These are phyloP conservation scores for Aspergillus alliaceus DNA, from an alignment of 2,329 filamentous ascomycete species.

Conservation along the genomic window DNA sequence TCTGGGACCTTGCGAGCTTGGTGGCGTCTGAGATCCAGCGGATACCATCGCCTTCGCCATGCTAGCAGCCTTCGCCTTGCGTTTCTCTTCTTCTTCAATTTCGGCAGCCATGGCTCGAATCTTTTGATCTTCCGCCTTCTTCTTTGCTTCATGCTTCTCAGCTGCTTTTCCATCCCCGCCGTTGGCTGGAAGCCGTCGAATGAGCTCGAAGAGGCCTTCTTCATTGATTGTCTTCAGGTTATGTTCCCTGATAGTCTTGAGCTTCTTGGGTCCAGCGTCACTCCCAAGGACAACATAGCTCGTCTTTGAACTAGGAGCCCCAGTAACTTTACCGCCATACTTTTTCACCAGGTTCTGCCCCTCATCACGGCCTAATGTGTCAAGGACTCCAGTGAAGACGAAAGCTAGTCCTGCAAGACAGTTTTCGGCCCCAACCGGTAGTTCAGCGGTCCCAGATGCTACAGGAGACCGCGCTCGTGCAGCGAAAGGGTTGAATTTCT, in stretches of 20 bases:
- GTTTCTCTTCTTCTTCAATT: constrained; percentile 79
- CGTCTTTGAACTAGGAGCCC: constrained; percentile 85
- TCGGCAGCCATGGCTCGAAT: constrained; percentile 76
- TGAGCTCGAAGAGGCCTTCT: constrained; percentile 84
- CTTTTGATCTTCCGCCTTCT: constrained; percentile 79
- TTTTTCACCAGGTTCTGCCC: constrained; percentile 83
- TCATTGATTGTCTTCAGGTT: constrained; percentile 92
- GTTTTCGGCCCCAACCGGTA: constrained; percentile 82
- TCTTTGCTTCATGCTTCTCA: constrained; percentile 80
- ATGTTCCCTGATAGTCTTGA: constrained; percentile 77
- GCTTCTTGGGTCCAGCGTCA: constrained; percentile 90
- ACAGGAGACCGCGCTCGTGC: constrained; percentile 63
- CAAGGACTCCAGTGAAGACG: constrained; percentile 89
- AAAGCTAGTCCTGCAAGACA: constrained; percentile 88
- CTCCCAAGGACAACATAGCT: constrained; percentile 87
- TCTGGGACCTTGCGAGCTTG: constrained; percentile 40
- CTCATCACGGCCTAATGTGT: constrained; percentile 79
- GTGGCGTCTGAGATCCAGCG: constrained; percentile 49
- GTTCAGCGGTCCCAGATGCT: constrained; percentile 63
- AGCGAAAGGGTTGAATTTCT: constrained; percentile 75
- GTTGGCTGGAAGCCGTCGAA: constrained; percentile 75
- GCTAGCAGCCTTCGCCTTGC: constrained; percentile 25
- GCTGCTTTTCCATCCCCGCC: constrained; percentile 88
- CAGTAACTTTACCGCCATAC: constrained; percentile 89
- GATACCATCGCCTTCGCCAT: constrained; percentile 37